Evolutionary conservation across 2,329 filamentous ascomycete genomes (phyloP), one percentile per base, ranked within the genome.

Genomic region (Biscogniauxia mediterranea): DNA sequence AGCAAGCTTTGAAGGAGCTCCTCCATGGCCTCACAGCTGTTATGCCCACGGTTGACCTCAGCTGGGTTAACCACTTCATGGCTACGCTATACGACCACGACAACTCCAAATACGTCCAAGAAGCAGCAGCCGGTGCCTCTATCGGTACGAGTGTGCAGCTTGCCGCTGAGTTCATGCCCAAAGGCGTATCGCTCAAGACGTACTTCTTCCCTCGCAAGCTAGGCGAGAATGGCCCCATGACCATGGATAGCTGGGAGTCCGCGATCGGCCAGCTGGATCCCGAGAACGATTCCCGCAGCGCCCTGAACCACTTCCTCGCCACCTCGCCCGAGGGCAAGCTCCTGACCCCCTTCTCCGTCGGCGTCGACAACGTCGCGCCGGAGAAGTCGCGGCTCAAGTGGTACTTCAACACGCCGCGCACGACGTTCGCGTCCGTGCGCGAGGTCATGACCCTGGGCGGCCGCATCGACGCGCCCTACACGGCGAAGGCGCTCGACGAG

Each of bases 391-490:
- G 60, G 17, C 28, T 64, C 17, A 62, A 64, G 62, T 54, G 50
- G 54, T 64, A 64, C 60, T 58, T 62, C 54, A 57, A 60, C 50
- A 54, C 61, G n/a, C 58, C 58, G 8, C 55, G 57, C 58, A 63
- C 63, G 3, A 65, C 61, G 51, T 59, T 65, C 58, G 38, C 52
- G 13, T 59, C 52, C 17, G 56, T 65, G 20, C 58, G 58, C 5
- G 61, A 57, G 28, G 59, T 63, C 58, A 56, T 65, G 55, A 65
- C 63, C 13, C 53, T 65, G 5, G 61, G 56, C n/a, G 63, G 63
- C n/a, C 56, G 38, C 23, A 52, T 61, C 54, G 19, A 42, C 17
- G 21, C 28, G 20, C 53, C 55, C 15, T 46, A 46, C 25, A 56
- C 57, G 54, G 46, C 19, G 57, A 63, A 49, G 20, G 28, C 51